These are phyloP conservation scores for Leishmania gerbilli DNA, from an alignment of 208 protist species.

Conservation along the genomic window DNA sequence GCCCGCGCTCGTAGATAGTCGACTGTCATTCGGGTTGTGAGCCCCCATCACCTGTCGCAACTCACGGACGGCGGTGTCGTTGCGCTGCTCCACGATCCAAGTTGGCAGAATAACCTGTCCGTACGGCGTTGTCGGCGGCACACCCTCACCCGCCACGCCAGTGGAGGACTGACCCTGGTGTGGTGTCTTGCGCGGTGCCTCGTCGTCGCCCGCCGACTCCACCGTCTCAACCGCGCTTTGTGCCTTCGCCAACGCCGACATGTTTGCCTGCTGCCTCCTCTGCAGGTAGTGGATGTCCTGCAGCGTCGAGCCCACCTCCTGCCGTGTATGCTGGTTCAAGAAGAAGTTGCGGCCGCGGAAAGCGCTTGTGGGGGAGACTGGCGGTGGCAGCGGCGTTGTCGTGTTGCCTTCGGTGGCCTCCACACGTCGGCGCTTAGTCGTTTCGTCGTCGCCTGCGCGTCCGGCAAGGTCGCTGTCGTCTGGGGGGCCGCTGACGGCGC, in stretches of 20 bases:
- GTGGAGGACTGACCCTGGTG: conserved; percentile 12
- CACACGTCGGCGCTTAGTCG: conserved; percentile 45
- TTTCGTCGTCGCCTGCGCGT: not conserved
- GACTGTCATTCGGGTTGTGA: conserved; percentile 65
- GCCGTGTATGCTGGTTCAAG: conserved; percentile 33
- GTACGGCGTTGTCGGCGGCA: conserved; percentile 66
- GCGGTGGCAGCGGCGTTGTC: conserved; percentile 7
- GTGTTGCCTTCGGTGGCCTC: conserved; percentile 14
- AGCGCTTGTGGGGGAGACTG: conserved; percentile 22
- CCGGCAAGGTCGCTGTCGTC: conserved; percentile 4
- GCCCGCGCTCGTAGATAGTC: conserved; percentile 41
- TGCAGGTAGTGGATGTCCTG: conserved; percentile 57
- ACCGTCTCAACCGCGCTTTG: conserved; percentile 6
- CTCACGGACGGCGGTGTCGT: conserved; percentile 86
- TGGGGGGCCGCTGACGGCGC: conserved; percentile 44
- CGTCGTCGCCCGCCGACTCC: conserved; percentile 8
- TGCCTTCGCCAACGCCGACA: conserved; percentile 23
- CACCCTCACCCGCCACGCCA: conserved; percentile 30
- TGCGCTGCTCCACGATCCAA: conserved; percentile 89
- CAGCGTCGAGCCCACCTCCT: conserved; percentile 43
- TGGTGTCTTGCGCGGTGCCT: conserved; percentile 24
- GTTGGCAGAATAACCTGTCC: conserved; percentile 77
- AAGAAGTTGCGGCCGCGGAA: conserved; percentile 56
- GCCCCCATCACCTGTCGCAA: conserved; percentile 84
- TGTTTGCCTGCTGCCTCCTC: conserved; percentile 38